Conservation (phyloP, 495 filamentous ascomycete genomes). For the Cryomyces minteri region DNA sequence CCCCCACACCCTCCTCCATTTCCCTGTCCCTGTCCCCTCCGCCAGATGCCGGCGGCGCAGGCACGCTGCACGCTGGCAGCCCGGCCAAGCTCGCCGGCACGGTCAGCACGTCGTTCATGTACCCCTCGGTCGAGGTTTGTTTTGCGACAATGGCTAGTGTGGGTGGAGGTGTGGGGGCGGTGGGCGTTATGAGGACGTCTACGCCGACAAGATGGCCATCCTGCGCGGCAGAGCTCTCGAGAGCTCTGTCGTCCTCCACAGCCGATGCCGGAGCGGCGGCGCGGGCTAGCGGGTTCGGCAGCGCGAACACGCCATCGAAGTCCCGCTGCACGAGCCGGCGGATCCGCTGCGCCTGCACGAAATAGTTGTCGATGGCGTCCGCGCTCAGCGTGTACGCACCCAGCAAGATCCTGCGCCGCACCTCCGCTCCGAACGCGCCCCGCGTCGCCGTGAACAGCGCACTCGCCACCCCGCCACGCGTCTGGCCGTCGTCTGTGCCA, state of each 20-base stretch:
- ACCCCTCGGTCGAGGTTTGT: constrained; percentile 35
- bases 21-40: constrained; percentile 13
- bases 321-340: constrained; percentile 69
- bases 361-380: constrained; percentile 87
- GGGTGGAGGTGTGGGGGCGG: constrained; percentile 63
- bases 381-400: constrained; percentile 85
- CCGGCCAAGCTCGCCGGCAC: constrained; percentile 90
- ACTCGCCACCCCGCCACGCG: not conserved
- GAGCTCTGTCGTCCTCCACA: constrained; percentile 8
- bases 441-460: constrained; percentile 63
- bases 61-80: constrained; percentile 74
- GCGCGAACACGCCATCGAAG: constrained; percentile 59
- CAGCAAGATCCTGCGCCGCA: constrained; percentile 67
- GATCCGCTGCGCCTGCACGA: constrained; percentile 79
- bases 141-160: constrained; percentile 26
- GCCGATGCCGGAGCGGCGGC: too few relatives aligned
- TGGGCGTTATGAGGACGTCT: constrained; percentile 79
- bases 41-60: constrained; percentile 18
- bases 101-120: constrained; percentile 88
- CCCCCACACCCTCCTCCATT: constrained; percentile 30
- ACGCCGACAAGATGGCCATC: constrained; percentile 26
- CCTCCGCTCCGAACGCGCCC: constrained; percentile 67
- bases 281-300: constrained; percentile 41
- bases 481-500: constrained; percentile 8
- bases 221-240: not conserved